Conservation (phyloP, 352 stramenopile species). For the Phytophthora lateralis region DNA sequence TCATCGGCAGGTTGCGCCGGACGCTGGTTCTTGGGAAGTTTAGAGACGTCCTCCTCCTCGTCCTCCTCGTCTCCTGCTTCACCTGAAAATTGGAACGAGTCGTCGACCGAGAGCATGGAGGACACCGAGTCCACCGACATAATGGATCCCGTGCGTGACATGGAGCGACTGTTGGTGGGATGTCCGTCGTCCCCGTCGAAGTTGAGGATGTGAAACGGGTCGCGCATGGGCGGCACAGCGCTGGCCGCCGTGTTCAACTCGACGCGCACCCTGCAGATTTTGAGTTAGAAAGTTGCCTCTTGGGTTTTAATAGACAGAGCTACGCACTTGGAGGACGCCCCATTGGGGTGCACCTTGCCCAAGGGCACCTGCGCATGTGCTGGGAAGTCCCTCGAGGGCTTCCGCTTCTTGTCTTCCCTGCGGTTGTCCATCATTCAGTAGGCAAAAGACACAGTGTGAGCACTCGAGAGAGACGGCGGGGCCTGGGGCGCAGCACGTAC, state of each 20-base stretch:
- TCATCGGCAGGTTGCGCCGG: conserved; percentile 73
- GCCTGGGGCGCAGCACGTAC: conserved; percentile 17
- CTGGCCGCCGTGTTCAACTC: conserved; percentile 53
- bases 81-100: conserved; percentile 54
- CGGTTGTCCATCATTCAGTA: conserved; percentile 11
- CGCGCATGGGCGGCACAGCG: conserved; percentile 70
- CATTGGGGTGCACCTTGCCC: conserved; percentile 57
- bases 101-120: conserved; percentile 69
- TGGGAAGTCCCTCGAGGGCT: conserved; percentile 81
- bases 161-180: conserved; percentile 20
- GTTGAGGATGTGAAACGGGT: conserved; percentile 83
- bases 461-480: conserved; percentile 6
- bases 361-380: conserved; percentile 69
- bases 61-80: conserved; percentile 36
- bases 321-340: conserved; percentile 40
- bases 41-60: conserved; percentile 41
- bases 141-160: conserved; percentile 52
- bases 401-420: conserved; percentile 86
- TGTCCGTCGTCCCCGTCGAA: conserved; percentile 31
- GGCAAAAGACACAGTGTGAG: conserved; percentile 16
- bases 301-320: background rate
- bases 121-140: conserved; percentile 68
- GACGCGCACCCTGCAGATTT: conserved; percentile 44
- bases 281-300: background rate
- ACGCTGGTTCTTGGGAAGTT: conserved; percentile 74